Percentiles rank a stretch among this genome's conserved stretches.
Evolutionary conservation across 2,329 filamentous ascomycete species (phyloP).

Genomic region (Xylariaceae sp.): DNA sequence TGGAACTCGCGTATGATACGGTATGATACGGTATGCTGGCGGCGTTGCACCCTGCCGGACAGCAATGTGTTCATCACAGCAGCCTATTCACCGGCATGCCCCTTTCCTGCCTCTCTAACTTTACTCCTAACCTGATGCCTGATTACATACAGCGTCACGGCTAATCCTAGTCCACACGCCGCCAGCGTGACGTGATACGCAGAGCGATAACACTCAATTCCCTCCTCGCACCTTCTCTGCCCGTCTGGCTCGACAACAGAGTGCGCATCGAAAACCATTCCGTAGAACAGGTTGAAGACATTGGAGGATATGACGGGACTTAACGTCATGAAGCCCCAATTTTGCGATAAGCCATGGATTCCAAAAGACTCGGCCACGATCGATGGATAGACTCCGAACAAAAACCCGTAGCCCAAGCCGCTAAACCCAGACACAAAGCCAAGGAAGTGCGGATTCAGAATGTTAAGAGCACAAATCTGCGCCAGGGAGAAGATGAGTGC

Average conservation of each 20-base stretch:
- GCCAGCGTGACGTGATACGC: constrained; percentile 78
- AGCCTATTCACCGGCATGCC: constrained; percentile 20
- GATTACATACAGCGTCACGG: constrained; percentile 68
- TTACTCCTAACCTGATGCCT: constrained; percentile 48
- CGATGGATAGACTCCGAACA: constrained; percentile 92
- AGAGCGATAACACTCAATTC: constrained; percentile 72
- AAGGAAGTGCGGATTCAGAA: constrained; percentile 73
- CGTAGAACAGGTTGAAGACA: constrained; percentile 90
- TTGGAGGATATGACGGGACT: constrained; percentile 85
- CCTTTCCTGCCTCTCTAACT: constrained; percentile 29
- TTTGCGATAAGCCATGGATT: constrained; percentile 82
- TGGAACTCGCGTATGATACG: too few species aligned
- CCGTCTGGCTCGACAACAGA: constrained; percentile 65
- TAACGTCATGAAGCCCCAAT: constrained; percentile 94
- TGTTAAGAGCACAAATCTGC: constrained; percentile 70
- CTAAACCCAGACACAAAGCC: constrained; percentile 77
- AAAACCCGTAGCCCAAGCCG: constrained; percentile 84
- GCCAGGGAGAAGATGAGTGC: constrained; percentile 73
- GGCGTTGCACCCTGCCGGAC: too few species aligned
- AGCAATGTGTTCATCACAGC: too few species aligned
- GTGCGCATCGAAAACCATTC: constrained; percentile 76
- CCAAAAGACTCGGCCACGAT: constrained; percentile 89
- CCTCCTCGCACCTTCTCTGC: constrained; percentile 70
- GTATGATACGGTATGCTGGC: too few species aligned
- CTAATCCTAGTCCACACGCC: constrained; percentile 65